Evolutionary conservation across 495 filamentous ascomycete genomes (phyloP).

Genomic region (Podospora pseudopauciseta): DNA sequence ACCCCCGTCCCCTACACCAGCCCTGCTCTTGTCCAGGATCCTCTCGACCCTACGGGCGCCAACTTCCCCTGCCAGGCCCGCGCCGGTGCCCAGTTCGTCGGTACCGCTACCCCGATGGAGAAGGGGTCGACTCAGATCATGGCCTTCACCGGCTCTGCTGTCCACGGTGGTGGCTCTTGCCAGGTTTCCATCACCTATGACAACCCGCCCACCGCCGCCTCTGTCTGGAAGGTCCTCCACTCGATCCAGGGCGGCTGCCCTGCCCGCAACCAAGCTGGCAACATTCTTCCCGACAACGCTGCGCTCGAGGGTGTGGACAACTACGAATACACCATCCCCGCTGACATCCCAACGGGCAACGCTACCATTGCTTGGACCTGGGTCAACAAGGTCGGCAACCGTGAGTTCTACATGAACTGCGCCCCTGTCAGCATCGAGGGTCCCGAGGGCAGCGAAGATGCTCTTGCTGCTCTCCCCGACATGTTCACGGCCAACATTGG

Average conservation of each 20-base stretch:
- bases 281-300: conserved; percentile 32
- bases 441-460: conserved; percentile 44
- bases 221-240: conserved; percentile 73
- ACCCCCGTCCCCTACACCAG: conserved; percentile 65
- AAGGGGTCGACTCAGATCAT: conserved; percentile 54
- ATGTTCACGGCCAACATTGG: conserved; percentile 79
- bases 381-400: conserved; percentile 86
- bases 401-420: conserved; percentile 97
- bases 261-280: conserved; percentile 43
- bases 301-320: conserved; percentile 28
- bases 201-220: conserved; percentile 50
- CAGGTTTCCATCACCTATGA: conserved; percentile 83
- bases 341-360: conserved; percentile 53
- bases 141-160: conserved; percentile 58
- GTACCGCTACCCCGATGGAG: conserved; percentile 44
- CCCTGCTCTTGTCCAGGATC: conserved; percentile 40
- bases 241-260: conserved; percentile 82
- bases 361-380: conserved; percentile 80
- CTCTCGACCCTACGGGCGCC: conserved; percentile 53
- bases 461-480: conserved; percentile 61
- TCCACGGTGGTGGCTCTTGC: conserved; percentile 83
- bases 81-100: conserved; percentile 38
- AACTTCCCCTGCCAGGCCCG: conserved; percentile 77
- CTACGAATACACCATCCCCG: conserved; percentile 58
- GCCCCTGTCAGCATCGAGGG: conserved; percentile 64